Evolutionary conservation across 129 eudicot species (phyloP).

Genomic region (Pseudognaphalium luteoalbum): DNA sequence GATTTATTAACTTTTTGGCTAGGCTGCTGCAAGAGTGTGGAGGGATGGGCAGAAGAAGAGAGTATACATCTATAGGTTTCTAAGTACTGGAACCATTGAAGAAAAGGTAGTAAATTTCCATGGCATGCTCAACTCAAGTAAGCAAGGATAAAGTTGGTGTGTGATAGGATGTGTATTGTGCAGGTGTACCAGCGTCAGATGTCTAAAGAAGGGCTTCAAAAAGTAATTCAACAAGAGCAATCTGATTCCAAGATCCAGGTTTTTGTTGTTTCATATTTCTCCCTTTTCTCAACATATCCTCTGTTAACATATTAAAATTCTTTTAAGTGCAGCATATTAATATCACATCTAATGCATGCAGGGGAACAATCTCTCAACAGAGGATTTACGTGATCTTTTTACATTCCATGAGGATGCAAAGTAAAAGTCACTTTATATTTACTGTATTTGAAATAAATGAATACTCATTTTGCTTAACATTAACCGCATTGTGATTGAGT

Average conservation of each 20-base stretch:
- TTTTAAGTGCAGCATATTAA: constrained; percentile 3
- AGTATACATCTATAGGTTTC: constrained; percentile 93
- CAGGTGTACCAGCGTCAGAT: constrained; percentile 99
- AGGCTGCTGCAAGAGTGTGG: constrained; percentile 99
- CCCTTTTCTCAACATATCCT: not conserved
- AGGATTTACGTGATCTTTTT: constrained; percentile 93
- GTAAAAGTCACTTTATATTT: constrained; percentile 32
- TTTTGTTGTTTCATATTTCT: constrained; percentile 8
- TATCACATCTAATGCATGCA: constrained; percentile 37
- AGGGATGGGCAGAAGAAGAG: constrained; percentile 99
- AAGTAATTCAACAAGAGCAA: constrained; percentile 95
- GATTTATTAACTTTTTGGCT: constrained; percentile 7
- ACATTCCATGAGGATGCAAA: constrained; percentile 69
- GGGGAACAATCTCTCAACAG: constrained; percentile 84
- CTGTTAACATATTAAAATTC: constrained; percentile 14
- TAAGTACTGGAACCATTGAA: constrained; percentile 97
- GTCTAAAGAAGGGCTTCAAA: constrained; percentile 99
- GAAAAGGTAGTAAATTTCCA: constrained; percentile 61
- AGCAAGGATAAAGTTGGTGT: constrained; percentile 18
- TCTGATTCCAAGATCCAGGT: constrained; percentile 60
- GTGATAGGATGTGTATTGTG: constrained; percentile 26
- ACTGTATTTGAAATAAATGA: constrained; percentile 6
- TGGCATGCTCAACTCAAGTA: constrained; percentile 4
- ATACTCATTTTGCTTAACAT: constrained; percentile 1
- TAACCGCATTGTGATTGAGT: constrained; percentile 6